Base-by-base conservation (phyloP, 768 basidiomycete genomes). In the Crassisporium funariophilum region DNA sequence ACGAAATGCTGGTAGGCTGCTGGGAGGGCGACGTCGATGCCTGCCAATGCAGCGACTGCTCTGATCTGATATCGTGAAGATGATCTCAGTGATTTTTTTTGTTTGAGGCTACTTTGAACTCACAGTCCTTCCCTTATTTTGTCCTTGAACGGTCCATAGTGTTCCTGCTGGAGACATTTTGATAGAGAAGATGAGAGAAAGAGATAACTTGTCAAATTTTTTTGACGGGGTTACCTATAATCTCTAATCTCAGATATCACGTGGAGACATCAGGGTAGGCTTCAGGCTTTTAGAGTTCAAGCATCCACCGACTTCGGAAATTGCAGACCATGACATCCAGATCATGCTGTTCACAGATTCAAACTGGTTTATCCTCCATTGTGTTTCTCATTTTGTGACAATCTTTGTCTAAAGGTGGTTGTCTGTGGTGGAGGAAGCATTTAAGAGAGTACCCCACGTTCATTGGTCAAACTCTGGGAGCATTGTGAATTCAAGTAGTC, bases 151-250 rank as follows among this genome's bases (percentile, higher is more conserved):
- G 6, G 81, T 77, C 72, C 77, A 88, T 47, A 90, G 75, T 51
- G 83, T 89, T 57, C 85, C 85, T 50, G 73, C 68, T 42, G 84
- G 75, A 48, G 77, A 69, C 75, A 77, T 83, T 70, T 72, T 68
- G 45, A 39, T 16, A 40, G 37, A 22, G 29, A 27, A 54, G 49
- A 47, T 53, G 46, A 34, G 35, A 46, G 42, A 46, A 42, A 12
- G 47, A 57, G 54, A 58, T 54, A 52, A 57, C 49, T 46, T 38
- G 39, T 35, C 24, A 39, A 42, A 52, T 47, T 27, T 44, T 50
- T 54, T 47, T 47, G 53, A 31, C 47, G 37, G 40, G n/a, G n/a
- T n/a, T n/a, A n/a, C n/a, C 49, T 37, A 53, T 38, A 43, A 25
- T 46, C 45, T 35, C 22, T 25, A 44, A 53, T 48, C 46, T 44